Evolutionary conservation across 192 early-diverging fungal genomes (phyloP).

Genomic region (Podila epigama): DNA sequence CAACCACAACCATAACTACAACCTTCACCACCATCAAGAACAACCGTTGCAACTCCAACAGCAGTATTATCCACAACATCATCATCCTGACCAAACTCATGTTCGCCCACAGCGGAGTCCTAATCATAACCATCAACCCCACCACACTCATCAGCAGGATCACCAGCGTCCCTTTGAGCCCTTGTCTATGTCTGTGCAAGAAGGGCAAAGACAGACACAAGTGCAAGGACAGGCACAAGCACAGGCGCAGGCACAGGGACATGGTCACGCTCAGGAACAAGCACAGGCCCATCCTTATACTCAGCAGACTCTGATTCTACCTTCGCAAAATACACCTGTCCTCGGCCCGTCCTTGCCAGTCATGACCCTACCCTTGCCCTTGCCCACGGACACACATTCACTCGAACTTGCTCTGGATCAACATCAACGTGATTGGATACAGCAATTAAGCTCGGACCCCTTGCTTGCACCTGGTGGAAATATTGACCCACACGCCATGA

Average conservation of each 20-base stretch:
- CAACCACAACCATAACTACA: background rate
- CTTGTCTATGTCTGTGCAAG: too few species aligned
- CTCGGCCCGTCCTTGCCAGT: background rate
- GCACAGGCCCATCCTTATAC: background rate
- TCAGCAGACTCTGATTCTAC: background rate
- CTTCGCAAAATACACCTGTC: background rate
- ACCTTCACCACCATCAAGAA: slow-evolving; percentile 8
- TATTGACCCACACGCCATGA: slow-evolving; percentile 45
- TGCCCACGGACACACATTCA: background rate
- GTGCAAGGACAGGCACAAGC: too few species aligned
- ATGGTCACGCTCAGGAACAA: background rate
- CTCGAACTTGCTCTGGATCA: background rate
- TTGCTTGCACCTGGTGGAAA: slow-evolving; percentile 17
- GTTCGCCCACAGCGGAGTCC: background rate
- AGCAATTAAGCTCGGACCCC: slow-evolving; percentile 28
- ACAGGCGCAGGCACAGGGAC: too few species aligned
- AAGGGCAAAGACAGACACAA: too few species aligned
- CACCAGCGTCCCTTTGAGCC: too few species aligned
- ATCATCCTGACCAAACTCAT: background rate
- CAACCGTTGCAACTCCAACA: background rate
- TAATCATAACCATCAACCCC: too few species aligned
- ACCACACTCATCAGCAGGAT: too few species aligned
- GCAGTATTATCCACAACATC: background rate
- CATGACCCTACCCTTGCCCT: background rate
- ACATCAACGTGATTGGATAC: slow-evolving; percentile 31